Evolutionary conservation across 1,284 basidiomycete species (phyloP).

Genomic region (Boletus smithii): DNA sequence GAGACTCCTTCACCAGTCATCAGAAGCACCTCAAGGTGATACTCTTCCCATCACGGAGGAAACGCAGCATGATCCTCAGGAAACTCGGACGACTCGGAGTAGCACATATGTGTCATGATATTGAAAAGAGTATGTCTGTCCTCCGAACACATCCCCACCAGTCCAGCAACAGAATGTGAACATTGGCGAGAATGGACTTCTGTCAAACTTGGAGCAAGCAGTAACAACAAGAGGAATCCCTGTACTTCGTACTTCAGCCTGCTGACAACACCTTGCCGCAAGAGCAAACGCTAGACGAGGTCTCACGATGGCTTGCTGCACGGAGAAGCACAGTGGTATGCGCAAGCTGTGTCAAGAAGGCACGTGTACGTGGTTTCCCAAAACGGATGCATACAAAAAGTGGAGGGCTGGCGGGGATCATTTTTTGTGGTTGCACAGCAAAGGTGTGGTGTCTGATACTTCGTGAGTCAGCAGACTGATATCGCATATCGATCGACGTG

Average conservation of each 20-base stretch:
- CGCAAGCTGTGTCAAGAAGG: constrained; percentile 1
- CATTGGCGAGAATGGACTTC: background rate
- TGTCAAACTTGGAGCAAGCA: background rate
- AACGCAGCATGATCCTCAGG: background rate
- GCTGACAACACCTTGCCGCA: background rate
- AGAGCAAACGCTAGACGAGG: background rate
- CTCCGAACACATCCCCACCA: too few relatives aligned
- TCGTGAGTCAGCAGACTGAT: background rate
- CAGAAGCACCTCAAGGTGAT: background rate
- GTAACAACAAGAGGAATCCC: background rate
- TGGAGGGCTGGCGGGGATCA: background rate
- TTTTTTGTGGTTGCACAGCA: constrained; percentile 4
- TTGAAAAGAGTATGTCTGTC: too few relatives aligned
- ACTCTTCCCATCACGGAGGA: too few relatives aligned
- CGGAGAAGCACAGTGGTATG: background rate
- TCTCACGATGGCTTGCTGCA: background rate
- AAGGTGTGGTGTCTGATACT: background rate
- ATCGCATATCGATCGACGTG: background rate
- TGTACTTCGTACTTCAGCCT: too few relatives aligned
- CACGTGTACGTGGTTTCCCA: constrained; percentile 2
- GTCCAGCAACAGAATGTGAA: too few relatives aligned
- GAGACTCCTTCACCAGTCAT: too few relatives aligned
- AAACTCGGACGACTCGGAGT: background rate
- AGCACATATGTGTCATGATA: background rate
- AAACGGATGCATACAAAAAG: background rate